Conservation (phyloP, 768 basidiomycete species). For the Russula foetens region DNA sequence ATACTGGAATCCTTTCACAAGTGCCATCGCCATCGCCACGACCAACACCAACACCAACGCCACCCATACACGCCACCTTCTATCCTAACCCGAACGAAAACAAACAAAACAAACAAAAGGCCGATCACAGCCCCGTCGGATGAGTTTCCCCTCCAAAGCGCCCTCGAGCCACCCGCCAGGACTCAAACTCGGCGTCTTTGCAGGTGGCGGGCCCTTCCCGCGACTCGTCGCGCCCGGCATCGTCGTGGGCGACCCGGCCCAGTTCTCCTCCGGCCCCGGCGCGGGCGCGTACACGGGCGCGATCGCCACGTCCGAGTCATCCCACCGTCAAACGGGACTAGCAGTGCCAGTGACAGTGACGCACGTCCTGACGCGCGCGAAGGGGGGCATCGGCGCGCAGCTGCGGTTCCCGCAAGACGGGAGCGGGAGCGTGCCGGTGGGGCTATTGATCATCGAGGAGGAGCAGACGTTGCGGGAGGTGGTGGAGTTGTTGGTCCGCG, state of each 20-base stretch:
- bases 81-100: too few species aligned
- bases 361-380: slow-evolving; percentile 7
- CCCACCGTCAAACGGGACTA: not conserved
- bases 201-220: slow-evolving; percentile 8
- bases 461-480: slow-evolving; percentile 1
- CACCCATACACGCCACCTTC: too few species aligned
- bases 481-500: not conserved
- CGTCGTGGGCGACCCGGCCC: not conserved
- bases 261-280: too few species aligned
- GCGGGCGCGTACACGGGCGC: not conserved
- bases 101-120: too few species aligned
- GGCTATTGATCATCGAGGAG: not conserved
- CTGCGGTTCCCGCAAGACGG: too few species aligned
- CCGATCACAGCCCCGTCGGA: not conserved
- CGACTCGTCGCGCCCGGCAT: slow-evolving; percentile 5
- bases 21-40: too few species aligned
- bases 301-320: too few species aligned
- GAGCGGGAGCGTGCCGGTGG: too few species aligned
- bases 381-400: too few species aligned
- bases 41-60: too few species aligned
- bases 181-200: slow-evolving; percentile 5
- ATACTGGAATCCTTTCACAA: too few species aligned
- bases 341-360: too few species aligned
- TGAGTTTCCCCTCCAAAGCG: slow-evolving; percentile 4
- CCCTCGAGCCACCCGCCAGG: not conserved